These are phyloP conservation scores for Aspergillus mulundensis DNA, from an alignment of 495 filamentous ascomycete species.

Conservation along the genomic window DNA sequence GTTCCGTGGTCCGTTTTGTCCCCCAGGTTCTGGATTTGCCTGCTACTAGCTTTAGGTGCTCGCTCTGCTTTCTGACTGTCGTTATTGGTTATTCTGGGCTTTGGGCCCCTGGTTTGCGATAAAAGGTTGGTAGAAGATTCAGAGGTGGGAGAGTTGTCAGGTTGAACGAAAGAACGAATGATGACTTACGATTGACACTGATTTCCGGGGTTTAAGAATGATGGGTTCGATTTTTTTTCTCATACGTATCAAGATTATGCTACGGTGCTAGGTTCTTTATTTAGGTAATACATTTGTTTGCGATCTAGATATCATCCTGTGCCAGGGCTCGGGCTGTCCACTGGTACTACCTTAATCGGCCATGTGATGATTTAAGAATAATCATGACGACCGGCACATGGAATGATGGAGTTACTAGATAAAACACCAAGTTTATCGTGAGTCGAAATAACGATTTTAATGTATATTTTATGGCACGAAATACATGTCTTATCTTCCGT, in stretches of 20 bases:
- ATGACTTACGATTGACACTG: background rate
- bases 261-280: background rate
- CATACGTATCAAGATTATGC: background rate
- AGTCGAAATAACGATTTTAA: conserved; percentile 14
- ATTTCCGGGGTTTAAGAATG: background rate
- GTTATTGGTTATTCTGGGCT: background rate
- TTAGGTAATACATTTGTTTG: background rate
- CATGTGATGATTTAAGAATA: background rate
- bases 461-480: conserved; percentile 8
- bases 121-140: background rate
- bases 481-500: conserved; percentile 16
- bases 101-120: background rate
- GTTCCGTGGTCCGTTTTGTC: background rate
- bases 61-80: conserved; percentile 2
- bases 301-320: background rate
- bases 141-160: background rate
- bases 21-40: background rate
- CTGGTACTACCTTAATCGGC: background rate
- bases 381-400: background rate
- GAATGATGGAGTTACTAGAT: background rate
- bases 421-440: conserved; percentile 3
- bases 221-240: background rate
- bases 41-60: background rate
- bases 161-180: background rate
- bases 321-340: too few species aligned